Base-by-base conservation (phyloP, 2,329 filamentous ascomycete genomes). In the Fusarium veterinarium region DNA sequence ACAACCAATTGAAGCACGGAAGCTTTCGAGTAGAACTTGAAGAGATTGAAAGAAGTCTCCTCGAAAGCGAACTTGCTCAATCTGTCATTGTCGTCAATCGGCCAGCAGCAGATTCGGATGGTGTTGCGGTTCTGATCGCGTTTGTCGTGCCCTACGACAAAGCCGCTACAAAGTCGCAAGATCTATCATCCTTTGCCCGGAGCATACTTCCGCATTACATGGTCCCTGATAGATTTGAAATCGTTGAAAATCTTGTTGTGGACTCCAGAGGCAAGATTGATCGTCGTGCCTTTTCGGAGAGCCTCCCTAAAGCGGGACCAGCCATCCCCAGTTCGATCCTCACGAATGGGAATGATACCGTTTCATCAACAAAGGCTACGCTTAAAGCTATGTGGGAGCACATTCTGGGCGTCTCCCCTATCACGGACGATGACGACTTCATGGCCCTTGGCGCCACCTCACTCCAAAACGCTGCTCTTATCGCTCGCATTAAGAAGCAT, bases 401-500 rank as follows among this genome's bases (percentile, higher is more conserved):
- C 2, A 35, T 60, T 17, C 48, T 60, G 9, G 31, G 30, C 3
- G 17, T 55, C 13, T 37, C 58, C 1, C 5, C 58, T 3, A 5
- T 60, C 8, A 10, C 20, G n/a, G 48, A 44, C 6, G 16, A 55
- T n/a, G 58, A 60, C 17, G 58, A 55, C 23, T 60, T 42, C 30
- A 55, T 60, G 38, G 48, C 48, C 19, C 38, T 60, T 11, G 58
- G 58, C 6, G 58, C 58, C 14, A 60, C 58, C 11, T 60, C 58
- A 4, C 38, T 60, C 6, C 58, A 60, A 37, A 60, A 60, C 37
- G 58, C 58, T 31, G 48, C 58, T 37, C 58, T 60, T 11, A 44
- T 60, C 11, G 58, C 58, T 44, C 30, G 23, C 19, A 60, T 60
- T 11, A 60, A 55, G 37, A 60, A 55, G 38, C 37, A 60, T 7